Conservation (phyloP, 1,284 basidiomycete genomes). For the Flammula alnicola region DNA sequence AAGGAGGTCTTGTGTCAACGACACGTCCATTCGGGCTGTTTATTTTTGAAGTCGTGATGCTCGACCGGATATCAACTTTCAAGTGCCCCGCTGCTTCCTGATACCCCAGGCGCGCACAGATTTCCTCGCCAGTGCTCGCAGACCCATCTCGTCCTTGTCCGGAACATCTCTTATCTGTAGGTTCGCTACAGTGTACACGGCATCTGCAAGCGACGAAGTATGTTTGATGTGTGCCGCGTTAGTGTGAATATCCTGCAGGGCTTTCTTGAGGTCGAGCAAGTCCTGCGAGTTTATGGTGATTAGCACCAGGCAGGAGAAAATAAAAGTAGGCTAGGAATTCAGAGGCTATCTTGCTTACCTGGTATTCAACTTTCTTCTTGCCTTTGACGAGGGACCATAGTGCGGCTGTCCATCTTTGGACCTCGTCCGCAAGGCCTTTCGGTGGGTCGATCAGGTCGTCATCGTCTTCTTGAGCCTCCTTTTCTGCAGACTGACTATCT, state of each 20-base stretch:
- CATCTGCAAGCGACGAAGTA: slow-evolving; percentile 15
- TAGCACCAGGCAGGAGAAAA: background rate
- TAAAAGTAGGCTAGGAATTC: background rate
- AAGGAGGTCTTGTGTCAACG: too few relatives aligned
- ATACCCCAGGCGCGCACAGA: slow-evolving; percentile 18
- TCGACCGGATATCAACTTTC: background rate
- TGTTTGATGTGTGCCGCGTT: slow-evolving; percentile 9
- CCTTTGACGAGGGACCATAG: slow-evolving; percentile 20
- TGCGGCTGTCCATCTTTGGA: slow-evolving; percentile 17
- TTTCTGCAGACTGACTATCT: too few relatives aligned
- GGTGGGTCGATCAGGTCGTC: too few relatives aligned
- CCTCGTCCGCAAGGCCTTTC: slow-evolving; percentile 1
- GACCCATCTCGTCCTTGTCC: slow-evolving; percentile 10
- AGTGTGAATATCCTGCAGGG: slow-evolving; percentile 13
- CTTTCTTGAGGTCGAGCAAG: slow-evolving; percentile 14
- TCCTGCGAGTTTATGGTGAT: slow-evolving; percentile 12
- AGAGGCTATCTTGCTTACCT: slow-evolving; percentile 3
- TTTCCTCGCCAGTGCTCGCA: slow-evolving; percentile 16
- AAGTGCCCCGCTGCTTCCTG: background rate
- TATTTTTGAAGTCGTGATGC: too few relatives aligned
- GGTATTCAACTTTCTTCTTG: slow-evolving; percentile 15
- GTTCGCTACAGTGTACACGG: slow-evolving; percentile 13
- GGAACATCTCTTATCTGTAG: slow-evolving; percentile 17
- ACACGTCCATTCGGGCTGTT: too few relatives aligned
- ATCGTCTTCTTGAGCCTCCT: too few relatives aligned